These are phyloP conservation scores for Dothistroma pini DNA, from an alignment of 2,329 filamentous ascomycete genomes.

Conservation along the genomic window DNA sequence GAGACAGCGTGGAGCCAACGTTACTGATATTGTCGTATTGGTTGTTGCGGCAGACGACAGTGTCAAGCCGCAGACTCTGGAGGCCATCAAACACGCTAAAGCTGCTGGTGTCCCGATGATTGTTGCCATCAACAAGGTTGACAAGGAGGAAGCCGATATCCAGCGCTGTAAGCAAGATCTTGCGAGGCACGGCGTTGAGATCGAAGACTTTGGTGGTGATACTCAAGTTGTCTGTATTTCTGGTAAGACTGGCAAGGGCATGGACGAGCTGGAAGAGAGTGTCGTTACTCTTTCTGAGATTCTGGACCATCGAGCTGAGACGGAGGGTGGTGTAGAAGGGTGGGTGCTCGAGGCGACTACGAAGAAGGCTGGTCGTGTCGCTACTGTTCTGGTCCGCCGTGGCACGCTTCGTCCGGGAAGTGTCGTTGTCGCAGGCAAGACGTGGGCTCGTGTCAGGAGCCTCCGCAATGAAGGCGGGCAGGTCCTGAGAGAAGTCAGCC, in stretches of 20 bases:
- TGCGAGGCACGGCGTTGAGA: conserved; percentile 74
- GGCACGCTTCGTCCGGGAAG: conserved; percentile 80
- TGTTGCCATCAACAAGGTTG: conserved; percentile 95
- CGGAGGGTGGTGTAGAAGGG: conserved; percentile 74
- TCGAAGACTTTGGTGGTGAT: conserved; percentile 94
- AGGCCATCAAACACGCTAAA: conserved; percentile 91
- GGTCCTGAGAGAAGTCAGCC: conserved; percentile 68
- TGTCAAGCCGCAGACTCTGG: conserved; percentile 94
- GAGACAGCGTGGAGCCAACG: conserved; percentile 90
- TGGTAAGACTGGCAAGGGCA: conserved; percentile 89
- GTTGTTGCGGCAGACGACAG: conserved; percentile 97
- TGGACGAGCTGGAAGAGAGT: conserved; percentile 87
- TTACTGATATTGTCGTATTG: conserved; percentile 93
- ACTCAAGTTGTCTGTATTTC: conserved; percentile 88
- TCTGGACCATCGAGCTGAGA: conserved; percentile 81
- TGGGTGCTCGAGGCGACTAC: conserved; percentile 92
- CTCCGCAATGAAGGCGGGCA: conserved; percentile 81
- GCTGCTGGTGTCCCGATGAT: conserved; percentile 88
- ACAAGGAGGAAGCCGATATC: conserved; percentile 76
- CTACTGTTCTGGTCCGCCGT: conserved; percentile 82
- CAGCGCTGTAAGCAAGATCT: conserved; percentile 88
- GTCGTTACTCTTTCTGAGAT: conserved; percentile 83
- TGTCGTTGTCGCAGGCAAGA: conserved; percentile 79
- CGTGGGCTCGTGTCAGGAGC: conserved; percentile 81
- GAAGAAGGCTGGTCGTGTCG: conserved; percentile 77